Percentiles rank a stretch among this genome's conserved stretches.
Evolutionary conservation across 805 yeast genomes (phyloP).

Genomic region (Hanseniaspora lachancei): DNA sequence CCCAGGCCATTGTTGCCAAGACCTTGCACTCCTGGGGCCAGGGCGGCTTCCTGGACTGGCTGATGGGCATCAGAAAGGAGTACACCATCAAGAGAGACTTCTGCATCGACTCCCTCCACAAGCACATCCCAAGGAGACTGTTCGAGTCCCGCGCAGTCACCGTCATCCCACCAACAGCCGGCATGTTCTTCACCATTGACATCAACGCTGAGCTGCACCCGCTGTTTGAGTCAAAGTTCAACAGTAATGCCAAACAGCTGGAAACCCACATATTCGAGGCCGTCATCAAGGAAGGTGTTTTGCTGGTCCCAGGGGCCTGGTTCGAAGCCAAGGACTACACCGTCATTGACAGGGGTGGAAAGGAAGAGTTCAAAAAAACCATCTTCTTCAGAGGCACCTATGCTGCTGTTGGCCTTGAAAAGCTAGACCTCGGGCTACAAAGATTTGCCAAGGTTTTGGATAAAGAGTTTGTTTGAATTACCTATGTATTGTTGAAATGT

Average conservation of each 20-base stretch:
- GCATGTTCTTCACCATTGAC: conserved; percentile 69
- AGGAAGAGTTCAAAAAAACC: conserved; percentile 32
- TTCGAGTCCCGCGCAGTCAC: conserved; percentile 15
- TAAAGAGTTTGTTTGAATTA: conserved; percentile 33
- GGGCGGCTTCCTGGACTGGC: conserved; percentile 77
- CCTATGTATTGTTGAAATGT: too few species aligned
- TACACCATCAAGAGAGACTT: conserved; percentile 81
- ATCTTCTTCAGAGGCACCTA: conserved; percentile 78
- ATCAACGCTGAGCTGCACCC: conserved; percentile 76
- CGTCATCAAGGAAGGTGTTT: conserved; percentile 45
- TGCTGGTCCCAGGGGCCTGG: conserved; percentile 79
- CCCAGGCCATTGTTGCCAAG: conserved; percentile 59
- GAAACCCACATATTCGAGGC: conserved; percentile 52
- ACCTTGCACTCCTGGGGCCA: conserved; percentile 82
- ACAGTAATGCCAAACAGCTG: conserved; percentile 47
- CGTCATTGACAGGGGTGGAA: conserved; percentile 25
- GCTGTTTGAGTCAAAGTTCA: conserved; percentile 44
- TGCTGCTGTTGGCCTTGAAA: conserved; percentile 68
- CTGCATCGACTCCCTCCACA: conserved; percentile 61
- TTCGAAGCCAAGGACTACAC: conserved; percentile 31
- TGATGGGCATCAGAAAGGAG: conserved; percentile 66
- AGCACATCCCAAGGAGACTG: conserved; percentile 39
- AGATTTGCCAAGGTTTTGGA: conserved; percentile 54
- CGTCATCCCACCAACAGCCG: conserved; percentile 58
- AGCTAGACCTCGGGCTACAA: conserved; percentile 46